Base-by-base conservation (phyloP, 176 grass and related monocot genomes). In the Hsuehochloa calcarea region DNA sequence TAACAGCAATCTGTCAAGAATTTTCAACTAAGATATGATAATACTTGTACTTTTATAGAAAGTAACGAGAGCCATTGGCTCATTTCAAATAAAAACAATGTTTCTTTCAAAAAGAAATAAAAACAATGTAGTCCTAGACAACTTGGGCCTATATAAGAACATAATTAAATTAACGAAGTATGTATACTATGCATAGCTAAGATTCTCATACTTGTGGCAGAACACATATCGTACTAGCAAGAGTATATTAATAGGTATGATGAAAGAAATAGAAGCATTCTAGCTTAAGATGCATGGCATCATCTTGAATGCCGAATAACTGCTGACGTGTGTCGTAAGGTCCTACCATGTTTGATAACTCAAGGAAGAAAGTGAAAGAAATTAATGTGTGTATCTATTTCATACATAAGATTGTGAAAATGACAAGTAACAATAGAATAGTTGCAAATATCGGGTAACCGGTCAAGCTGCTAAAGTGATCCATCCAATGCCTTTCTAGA, bases 341-440 rank as follows among this genome's bases (percentile, higher is more conserved):
- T 55, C 71, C 50, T 39, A n/a, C 52, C 20, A 41, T 77, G 52
- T 60, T 58, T 59, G 10, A 76, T 58, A 76, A 39, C 31, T 39
- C 22, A 65, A 66, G 11, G 11, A 0, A 5, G 62, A 38, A 67
- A 67, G 29, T 1, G 78, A 67, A 80, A 50, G 44, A 80, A 38
- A 51, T 20, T 25, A 51, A 68, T 52, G 19, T 1, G 29, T 37
- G 27, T 51, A 38, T n/a, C 26, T 66, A 16, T 37, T 34, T 52
- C 29, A 51, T 67, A 52, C 78, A 64, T 49, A 83, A 47, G 27
- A 64, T 60, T 49, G 40, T 84, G 58, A 72, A 74, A 19, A 65
- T 37, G 43, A 74, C 58, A 49, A 83, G 55, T 74, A 74, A 65
- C 17, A 63, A 83, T 37, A 61, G 1, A 64, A 84, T 51, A 74